Evolutionary conservation across 2,329 filamentous ascomycete species (phyloP).

Genomic region (Claviceps maximensis): DNA sequence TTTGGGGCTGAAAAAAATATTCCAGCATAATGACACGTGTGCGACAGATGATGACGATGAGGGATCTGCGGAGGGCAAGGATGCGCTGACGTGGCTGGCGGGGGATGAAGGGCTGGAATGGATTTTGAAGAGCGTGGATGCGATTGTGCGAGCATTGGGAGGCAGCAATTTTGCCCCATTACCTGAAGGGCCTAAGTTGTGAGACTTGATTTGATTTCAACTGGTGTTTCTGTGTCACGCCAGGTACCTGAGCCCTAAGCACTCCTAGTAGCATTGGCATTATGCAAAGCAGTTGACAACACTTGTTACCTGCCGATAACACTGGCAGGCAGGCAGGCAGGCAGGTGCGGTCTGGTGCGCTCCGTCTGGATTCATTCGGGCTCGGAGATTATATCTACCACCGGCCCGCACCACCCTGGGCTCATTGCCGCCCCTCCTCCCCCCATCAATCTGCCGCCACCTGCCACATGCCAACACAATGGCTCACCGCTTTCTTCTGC

Average conservation of each 20-base stretch:
- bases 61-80: conserved; percentile 19
- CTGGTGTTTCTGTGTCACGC: too few relatives aligned
- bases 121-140: conserved; percentile 31
- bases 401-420: too few relatives aligned
- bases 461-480: too few relatives aligned
- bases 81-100: conserved; percentile 26
- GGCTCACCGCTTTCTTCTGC: too few relatives aligned
- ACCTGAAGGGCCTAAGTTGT: conserved; percentile 6
- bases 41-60: conserved; percentile 12
- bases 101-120: conserved; percentile 34
- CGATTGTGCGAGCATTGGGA: conserved; percentile 31
- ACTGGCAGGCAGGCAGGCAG: not conserved
- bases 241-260: too few relatives aligned
- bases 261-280: too few relatives aligned
- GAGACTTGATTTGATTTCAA: not conserved
- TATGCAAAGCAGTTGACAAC: too few relatives aligned
- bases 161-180: conserved; percentile 24
- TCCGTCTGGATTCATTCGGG: too few relatives aligned
- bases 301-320: not conserved
- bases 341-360: not conserved
- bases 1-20: conserved; percentile 65
- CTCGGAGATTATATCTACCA: not conserved
- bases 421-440: too few relatives aligned
- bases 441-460: too few relatives aligned
- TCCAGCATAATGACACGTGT: conserved; percentile 53